Evolutionary conservation across 495 filamentous ascomycete species (phyloP).

Genomic region (Clavariopsis aquatica): DNA sequence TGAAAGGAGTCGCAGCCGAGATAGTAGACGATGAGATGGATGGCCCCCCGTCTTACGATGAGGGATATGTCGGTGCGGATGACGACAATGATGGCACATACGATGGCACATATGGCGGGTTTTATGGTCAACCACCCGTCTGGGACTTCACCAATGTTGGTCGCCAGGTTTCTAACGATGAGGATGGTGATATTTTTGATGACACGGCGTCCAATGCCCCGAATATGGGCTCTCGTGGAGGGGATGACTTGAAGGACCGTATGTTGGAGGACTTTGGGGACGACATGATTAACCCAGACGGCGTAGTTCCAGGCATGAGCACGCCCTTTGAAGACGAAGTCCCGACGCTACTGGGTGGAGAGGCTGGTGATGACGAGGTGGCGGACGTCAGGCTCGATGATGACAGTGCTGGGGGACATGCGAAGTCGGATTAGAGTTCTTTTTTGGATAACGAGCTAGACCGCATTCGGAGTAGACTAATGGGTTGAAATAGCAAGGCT

Average conservation of each 20-base stretch:
- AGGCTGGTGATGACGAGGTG: slow-evolving; percentile 10
- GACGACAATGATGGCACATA: slow-evolving; percentile 9
- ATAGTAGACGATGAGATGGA: slow-evolving; percentile 19
- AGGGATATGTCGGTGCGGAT: slow-evolving; percentile 23
- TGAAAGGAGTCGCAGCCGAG: slow-evolving; percentile 29
- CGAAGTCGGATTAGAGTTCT: background rate
- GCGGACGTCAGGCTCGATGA: slow-evolving; percentile 14
- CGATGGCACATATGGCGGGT: background rate
- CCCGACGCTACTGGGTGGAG: slow-evolving; percentile 18
- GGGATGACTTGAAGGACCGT: slow-evolving; percentile 8
- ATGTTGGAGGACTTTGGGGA: slow-evolving; percentile 37
- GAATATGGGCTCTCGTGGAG: slow-evolving; percentile 18
- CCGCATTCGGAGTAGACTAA: too few species aligned
- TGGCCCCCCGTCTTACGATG: slow-evolving; percentile 16
- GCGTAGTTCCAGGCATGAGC: slow-evolving; percentile 8
- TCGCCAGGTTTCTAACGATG: background rate
- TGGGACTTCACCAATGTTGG: slow-evolving; percentile 17
- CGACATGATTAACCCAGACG: slow-evolving; percentile 6
- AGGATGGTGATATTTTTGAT: slow-evolving; percentile 18
- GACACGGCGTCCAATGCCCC: slow-evolving; percentile 27
- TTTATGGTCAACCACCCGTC: background rate
- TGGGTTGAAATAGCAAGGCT: too few species aligned
- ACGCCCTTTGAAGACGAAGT: slow-evolving; percentile 25
- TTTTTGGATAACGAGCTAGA: background rate
- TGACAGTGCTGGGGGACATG: background rate